Conservation (phyloP, 1,284 basidiomycete genomes). For the Puccinia coronata region DNA sequence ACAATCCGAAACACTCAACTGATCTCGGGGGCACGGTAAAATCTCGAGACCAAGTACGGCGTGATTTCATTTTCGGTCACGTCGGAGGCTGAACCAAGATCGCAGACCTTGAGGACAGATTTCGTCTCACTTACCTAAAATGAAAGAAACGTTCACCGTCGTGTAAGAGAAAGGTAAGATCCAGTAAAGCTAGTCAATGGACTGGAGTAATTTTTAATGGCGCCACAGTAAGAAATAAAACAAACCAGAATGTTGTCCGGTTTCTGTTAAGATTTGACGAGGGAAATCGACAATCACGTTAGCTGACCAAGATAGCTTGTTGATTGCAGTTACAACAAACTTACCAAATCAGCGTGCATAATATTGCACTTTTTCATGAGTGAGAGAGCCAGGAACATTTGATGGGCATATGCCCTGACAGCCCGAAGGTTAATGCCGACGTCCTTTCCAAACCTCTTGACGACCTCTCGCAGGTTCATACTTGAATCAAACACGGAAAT, state of each 20-base stretch:
- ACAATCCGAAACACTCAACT: slow-evolving; percentile 66
- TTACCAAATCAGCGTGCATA: slow-evolving; percentile 91
- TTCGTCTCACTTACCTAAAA: slow-evolving; percentile 88
- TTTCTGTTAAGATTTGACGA: slow-evolving; percentile 62
- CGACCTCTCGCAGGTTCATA: slow-evolving; percentile 96
- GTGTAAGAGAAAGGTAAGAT: neutral
- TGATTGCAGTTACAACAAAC: slow-evolving; percentile 26
- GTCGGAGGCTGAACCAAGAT: slow-evolving; percentile 92
- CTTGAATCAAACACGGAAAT: slow-evolving; percentile 60
- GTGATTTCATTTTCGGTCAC: slow-evolving; percentile 94
- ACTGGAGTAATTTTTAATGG: neutral
- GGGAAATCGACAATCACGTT: neutral
- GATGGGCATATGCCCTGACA: slow-evolving; percentile 95
- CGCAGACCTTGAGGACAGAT: slow-evolving; percentile 88
- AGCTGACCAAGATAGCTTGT: neutral
- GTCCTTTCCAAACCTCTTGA: slow-evolving; percentile 98
- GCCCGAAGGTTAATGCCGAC: slow-evolving; percentile 94
- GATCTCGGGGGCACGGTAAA: slow-evolving; percentile 98
- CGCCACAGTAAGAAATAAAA: slow-evolving; percentile 51
- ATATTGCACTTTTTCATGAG: slow-evolving; percentile 84
- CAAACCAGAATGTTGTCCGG: slow-evolving; percentile 89
- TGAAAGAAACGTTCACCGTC: neutral
- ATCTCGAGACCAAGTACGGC: slow-evolving; percentile 94
- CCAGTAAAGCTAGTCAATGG: neutral
- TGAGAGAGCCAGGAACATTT: slow-evolving; percentile 84